phyloP scores from a whole-genome alignment of 2,329 filamentous ascomycete species.

The Colletotrichum viniferum region DNA sequence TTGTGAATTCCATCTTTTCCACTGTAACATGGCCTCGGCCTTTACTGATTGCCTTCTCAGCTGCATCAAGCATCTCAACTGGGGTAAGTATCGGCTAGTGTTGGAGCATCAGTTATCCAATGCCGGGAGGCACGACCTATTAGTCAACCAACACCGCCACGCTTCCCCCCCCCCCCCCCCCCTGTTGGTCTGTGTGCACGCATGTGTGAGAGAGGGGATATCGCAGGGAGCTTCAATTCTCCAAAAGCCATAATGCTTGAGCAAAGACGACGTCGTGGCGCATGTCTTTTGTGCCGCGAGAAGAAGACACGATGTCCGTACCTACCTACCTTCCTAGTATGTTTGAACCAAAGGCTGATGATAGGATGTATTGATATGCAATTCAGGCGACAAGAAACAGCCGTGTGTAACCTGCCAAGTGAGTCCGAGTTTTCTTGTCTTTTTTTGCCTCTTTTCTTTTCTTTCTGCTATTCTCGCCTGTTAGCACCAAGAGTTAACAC shows the following conservation, averaged over 20 bases:
- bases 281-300: background rate
- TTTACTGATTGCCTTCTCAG: fast-evolving
- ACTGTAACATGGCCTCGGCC: fast-evolving
- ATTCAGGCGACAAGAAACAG: background rate
- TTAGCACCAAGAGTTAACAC: background rate
- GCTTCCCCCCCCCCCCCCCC: background rate
- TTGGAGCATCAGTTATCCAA: background rate
- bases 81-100: background rate
- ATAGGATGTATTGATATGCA: background rate
- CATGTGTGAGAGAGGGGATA: background rate
- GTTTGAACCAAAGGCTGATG: background rate
- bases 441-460: too few relatives aligned
- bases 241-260: background rate
- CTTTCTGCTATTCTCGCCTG: background rate
- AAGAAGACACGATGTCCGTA: background rate
- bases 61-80: background rate
- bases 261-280: background rate
- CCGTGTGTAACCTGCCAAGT: background rate
- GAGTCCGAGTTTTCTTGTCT: background rate
- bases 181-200: background rate
- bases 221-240: background rate
- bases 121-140: background rate
- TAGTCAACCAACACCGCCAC: background rate
- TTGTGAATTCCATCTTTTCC: background rate
- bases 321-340: background rate